Evolutionary conservation across 495 filamentous ascomycete species (phyloP), one percentile per base, ranked within the genome.

Genomic region (Aspergillus homomorphus): DNA sequence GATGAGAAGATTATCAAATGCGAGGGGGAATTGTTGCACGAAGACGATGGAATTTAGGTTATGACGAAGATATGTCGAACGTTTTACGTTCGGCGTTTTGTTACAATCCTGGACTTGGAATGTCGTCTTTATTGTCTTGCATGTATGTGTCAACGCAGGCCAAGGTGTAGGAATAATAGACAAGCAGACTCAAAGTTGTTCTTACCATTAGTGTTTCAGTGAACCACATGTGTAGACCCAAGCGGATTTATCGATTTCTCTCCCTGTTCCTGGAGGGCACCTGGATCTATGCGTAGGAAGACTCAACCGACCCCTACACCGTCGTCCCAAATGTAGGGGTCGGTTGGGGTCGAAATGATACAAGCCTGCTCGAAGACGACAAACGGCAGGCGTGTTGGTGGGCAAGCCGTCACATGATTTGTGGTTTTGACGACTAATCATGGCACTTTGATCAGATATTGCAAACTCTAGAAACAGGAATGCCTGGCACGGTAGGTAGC

Each of bases 1-100:
- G 59, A 44, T 22, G 58, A 20, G 7, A 64, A 69, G n/a, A 54
- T 9, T 7, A 64, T 62, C 22, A 53, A 54, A 33, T 66, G 62
- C 38, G 61, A 67, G 22, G 67, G 62, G 21, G 60, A 63, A 44
- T 51, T 38, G 12, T 53, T 62, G 44, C 56, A 54, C 3, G 52
- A 58, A 21, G 63, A 66, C 33, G 57, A 69, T 56, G 56, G 53
- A 20, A 55, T 63, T 56, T 66, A 57, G 60, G 22, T 2, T 4
- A 21, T 44, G 52, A 15, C 23, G 12, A 15, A 20, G 21, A 8
- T 38, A 44, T 58, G 20, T 51, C 30, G 19, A 15, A 22, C 48
- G n/a, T 16, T 49, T 33, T 14, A 33, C 22, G 24, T 20, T 33
- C 4, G 19, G 42, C 7, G 4, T 33, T 43, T 43, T 10, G n/a